Conservation (phyloP, 352 stramenopile species). For the Globisporangium megalacanthum region DNA sequence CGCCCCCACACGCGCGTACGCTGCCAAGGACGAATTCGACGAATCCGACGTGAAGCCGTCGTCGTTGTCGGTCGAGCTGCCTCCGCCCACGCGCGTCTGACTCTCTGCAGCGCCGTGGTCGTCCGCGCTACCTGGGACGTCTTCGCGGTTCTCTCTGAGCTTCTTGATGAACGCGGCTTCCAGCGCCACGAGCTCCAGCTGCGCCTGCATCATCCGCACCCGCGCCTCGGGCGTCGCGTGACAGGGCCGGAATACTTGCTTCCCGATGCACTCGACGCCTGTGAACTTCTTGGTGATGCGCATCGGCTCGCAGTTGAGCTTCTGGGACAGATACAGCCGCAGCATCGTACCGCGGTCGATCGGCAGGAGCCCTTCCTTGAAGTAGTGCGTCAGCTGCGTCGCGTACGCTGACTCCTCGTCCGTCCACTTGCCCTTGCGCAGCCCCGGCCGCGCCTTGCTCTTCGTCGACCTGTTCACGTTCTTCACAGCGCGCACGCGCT, state of each 20-base stretch:
- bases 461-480: slow-evolving; percentile 67
- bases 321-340: slow-evolving; percentile 86
- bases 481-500: slow-evolving; percentile 51
- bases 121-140: slow-evolving; percentile 43
- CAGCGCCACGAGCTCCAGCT: slow-evolving; percentile 63
- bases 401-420: slow-evolving; percentile 78
- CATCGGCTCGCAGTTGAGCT: slow-evolving; percentile 92
- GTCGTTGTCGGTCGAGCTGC: slow-evolving; percentile 14
- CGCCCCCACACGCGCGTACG: neutral
- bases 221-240: slow-evolving; percentile 57
- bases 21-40: slow-evolving; percentile 13
- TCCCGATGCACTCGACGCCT: slow-evolving; percentile 87
- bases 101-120: slow-evolving; percentile 30
- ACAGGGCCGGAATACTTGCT: slow-evolving; percentile 82
- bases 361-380: slow-evolving; percentile 77
- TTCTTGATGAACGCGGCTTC: slow-evolving; percentile 75
- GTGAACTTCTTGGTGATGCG: slow-evolving; percentile 93
- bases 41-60: slow-evolving; percentile 29
- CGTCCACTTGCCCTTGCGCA: slow-evolving; percentile 86
- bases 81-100: slow-evolving; percentile 18
- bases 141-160: slow-evolving; percentile 76
- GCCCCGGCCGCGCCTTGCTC: slow-evolving; percentile 78
- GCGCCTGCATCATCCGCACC: slow-evolving; percentile 65
- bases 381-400: slow-evolving; percentile 72
- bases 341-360: slow-evolving; percentile 88